Percentiles rank a stretch among this genome's conserved stretches.
Evolutionary conservation across 2,329 filamentous ascomycete species (phyloP).

Genomic region (Emydomyces testavorans): DNA sequence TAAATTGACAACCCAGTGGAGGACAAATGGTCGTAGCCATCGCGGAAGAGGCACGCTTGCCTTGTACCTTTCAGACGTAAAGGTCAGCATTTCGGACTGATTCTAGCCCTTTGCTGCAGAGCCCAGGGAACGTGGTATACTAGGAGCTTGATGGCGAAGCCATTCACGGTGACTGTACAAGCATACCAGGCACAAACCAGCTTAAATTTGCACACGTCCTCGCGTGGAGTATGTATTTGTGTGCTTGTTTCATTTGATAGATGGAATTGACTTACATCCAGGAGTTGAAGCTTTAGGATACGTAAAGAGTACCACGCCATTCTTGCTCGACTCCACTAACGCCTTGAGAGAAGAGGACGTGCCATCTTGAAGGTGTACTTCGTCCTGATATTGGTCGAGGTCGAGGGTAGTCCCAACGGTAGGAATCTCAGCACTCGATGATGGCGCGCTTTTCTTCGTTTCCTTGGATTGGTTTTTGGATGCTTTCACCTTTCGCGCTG

Average conservation of each 20-base stretch:
- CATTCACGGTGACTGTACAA: too few relatives aligned
- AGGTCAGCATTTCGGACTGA: conserved; percentile 1
- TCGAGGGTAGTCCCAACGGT: conserved; percentile 38
- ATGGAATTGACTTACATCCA: conserved; percentile 57
- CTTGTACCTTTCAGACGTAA: conserved; percentile 57
- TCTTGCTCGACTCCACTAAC: conserved; percentile 70
- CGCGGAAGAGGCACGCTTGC: conserved; percentile 87
- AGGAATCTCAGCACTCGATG: conserved; percentile 17
- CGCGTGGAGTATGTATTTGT: background rate
- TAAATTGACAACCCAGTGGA: conserved; percentile 74
- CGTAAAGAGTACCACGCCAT: conserved; percentile 83
- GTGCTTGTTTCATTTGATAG: conserved; percentile 2
- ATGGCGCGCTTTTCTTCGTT: background rate
- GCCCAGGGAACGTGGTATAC: too few relatives aligned
- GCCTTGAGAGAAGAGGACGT: conserved; percentile 65
- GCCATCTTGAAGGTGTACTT: conserved; percentile 78
- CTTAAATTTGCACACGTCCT: too few relatives aligned
- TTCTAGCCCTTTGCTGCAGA: too few relatives aligned
- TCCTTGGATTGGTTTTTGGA: conserved; percentile 22
- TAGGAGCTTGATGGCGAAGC: too few relatives aligned
- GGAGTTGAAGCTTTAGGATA: conserved; percentile 92
- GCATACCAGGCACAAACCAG: too few relatives aligned
- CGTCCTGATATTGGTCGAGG: conserved; percentile 48
- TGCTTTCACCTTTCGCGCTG: conserved; percentile 21
- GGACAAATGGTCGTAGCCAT: conserved; percentile 65